Evolutionary conservation across 192 early-diverging fungal genomes (phyloP).

Genomic region (Allomyces javanicus): DNA sequence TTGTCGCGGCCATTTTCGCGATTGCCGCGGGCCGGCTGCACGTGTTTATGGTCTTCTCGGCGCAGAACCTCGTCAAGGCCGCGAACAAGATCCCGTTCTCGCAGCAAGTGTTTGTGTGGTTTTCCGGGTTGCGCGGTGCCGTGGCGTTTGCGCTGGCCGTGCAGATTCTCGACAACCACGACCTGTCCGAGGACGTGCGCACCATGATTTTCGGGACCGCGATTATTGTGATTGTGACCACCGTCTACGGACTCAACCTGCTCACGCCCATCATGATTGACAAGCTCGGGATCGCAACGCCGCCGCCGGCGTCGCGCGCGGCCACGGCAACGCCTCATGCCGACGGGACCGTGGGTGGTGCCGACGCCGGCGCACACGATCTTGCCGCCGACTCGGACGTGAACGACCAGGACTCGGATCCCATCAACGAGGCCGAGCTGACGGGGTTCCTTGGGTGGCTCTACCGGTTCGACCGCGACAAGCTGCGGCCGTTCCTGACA

Average conservation of each 20-base stretch:
- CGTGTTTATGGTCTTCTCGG: constrained; percentile 29
- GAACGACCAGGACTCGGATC: too few relatives aligned
- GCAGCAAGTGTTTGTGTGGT: constrained; percentile 35
- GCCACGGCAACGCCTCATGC: not conserved
- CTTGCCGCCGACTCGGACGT: not conserved
- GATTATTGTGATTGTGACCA: constrained; percentile 33
- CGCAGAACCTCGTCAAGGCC: constrained; percentile 15
- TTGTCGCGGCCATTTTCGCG: constrained; percentile 22
- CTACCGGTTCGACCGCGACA: not conserved
- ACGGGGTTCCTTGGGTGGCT: not conserved
- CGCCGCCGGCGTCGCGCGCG: not conserved
- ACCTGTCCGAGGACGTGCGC: constrained; percentile 23
- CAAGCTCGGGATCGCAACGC: constrained; percentile 17
- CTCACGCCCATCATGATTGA: constrained; percentile 34
- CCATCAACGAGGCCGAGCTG: not conserved
- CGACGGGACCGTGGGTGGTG: not conserved
- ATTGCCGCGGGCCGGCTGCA: constrained; percentile 30
- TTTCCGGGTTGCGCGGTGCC: constrained; percentile 36
- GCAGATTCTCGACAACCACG: constrained; percentile 29
- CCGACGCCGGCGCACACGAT: not conserved
- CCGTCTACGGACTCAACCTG: constrained; percentile 32
- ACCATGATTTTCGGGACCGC: constrained; percentile 37
- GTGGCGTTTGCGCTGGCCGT: constrained; percentile 40
- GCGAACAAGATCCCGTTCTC: constrained; percentile 16
- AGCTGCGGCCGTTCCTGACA: not conserved